A percentile compares a stretch with the other conserved stretches of the same genome.
phyloP scores from a whole-genome alignment of 2,329 filamentous ascomycete genomes.

The Trematosphaeria pertusa region DNA sequence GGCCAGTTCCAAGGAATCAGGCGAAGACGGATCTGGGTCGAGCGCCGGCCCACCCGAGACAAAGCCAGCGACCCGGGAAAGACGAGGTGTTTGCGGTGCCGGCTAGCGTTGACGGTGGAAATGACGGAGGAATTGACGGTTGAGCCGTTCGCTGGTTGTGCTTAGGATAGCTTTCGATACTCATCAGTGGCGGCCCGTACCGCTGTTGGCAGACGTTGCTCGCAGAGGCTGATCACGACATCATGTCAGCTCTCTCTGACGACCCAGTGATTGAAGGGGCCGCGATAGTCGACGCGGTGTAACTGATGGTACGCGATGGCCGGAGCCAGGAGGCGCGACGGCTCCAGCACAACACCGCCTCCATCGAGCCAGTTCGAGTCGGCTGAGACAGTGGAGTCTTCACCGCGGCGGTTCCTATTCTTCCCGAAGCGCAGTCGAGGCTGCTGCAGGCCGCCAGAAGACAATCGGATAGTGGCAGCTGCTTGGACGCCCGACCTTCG shows the following conservation, averaged over 20 bases:
- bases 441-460: constrained; percentile 46
- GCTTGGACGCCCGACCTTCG: constrained; percentile 36
- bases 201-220: constrained; percentile 36
- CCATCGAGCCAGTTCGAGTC: constrained; percentile 24
- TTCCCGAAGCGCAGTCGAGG: constrained; percentile 37
- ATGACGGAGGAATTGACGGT: not conserved
- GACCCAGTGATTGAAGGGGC: constrained; percentile 30
- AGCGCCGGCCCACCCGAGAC: constrained; percentile 20
- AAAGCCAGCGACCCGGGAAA: constrained; percentile 18
- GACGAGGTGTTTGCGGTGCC: not conserved
- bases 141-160: not conserved
- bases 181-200: constrained; percentile 33
- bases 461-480: constrained; percentile 30
- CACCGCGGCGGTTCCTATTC: constrained; percentile 32
- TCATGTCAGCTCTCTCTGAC: constrained; percentile 30
- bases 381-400: constrained; percentile 40
- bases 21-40: constrained; percentile 12
- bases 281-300: constrained; percentile 36
- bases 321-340: constrained; percentile 19
- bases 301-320: constrained; percentile 31
- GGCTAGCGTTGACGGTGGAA: no score
- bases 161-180: constrained; percentile 12
- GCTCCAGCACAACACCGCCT: constrained; percentile 26
- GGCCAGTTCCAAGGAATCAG: constrained; percentile 3
- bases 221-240: constrained; percentile 29